Base-by-base conservation (phyloP, 2,329 filamentous ascomycete species). In the Domatiomyces globalis region DNA sequence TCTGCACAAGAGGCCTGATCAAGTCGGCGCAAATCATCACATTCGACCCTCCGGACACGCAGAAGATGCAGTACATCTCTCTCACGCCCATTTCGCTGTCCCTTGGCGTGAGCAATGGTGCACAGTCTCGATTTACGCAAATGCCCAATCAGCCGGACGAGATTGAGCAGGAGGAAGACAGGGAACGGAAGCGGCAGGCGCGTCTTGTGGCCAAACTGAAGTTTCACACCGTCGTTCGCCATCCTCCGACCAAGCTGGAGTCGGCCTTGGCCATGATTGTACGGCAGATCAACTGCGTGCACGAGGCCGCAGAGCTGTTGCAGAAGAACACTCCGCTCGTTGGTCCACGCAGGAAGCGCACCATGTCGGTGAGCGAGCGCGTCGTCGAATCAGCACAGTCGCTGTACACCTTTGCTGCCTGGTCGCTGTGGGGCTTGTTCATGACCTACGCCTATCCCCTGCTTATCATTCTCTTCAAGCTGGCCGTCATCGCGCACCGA, bases 61-160 rank as follows among this genome's bases (percentile, higher is more conserved):
- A 77, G 29, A 79, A 82, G 51, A 96, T 98, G 92, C 90, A 98
- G 67, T 98, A 96, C 67, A 84, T 96, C 60, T 98, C 92, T 1
- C 73, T 95, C 18, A 79, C 81, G 25, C 90, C 92, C 0, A 96
- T 98, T 49, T 83, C 88, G 0, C 74, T 98, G 43, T 88, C 88
- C 0, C 72, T 98, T 58, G 71, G 63, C 47, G 67, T 48, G 42
- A 63, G 58, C 50, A 15, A 39, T 39, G 33, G 15, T 15, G 68
- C 42, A 46, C 43, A 36, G 45, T 27, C 45, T 43, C 46, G 17
- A 45, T 33, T 12, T 43, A 42, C 15, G 42, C 20, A 8, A 44
- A 46, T 19, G 8, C 48, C 4, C 47, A 50, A 39, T 43, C 48
- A 36, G 20, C 46, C 10, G 15, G 73, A 76, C 51, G 78, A 76